Base-by-base conservation (phyloP, 768 basidiomycete species). In the Suillus fuscotomentosus region DNA sequence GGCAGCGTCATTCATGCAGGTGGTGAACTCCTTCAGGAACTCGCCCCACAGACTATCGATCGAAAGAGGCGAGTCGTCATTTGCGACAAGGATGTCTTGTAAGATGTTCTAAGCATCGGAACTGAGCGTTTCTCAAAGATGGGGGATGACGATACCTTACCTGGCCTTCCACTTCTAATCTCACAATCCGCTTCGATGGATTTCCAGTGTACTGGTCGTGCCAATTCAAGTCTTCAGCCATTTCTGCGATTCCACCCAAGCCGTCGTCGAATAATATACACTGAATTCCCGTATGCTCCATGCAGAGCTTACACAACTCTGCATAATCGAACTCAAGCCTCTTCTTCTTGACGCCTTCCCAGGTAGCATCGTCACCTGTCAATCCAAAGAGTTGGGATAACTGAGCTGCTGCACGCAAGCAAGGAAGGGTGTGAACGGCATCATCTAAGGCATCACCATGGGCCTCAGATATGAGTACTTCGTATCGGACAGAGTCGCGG, bases 241-340 rank as follows among this genome's bases (percentile, higher is more conserved):
- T 71, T 36, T 81, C 79, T 14, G 74, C 73, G 2, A 78, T 75
- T 2, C 80, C 81, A 24, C 83, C 83, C 7, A 93, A 75, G 2
- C 90, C 91, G 69, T 93, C 91, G 71, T 92, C 92, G 55, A 94
- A 79, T 36, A 94, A 77, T 62, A 93, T 79, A 64, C 84, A 85
- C 66, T 89, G 85, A 51, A 91, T 90, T n/a, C 80, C 78, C 1
- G 87, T 81, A 7, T 78, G 78, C 54, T 77, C 75, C 73, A 93
- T 83, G 67, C 81, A 88, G 31, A 72, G 66, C 50, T 76, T 70
- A 73, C 90, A 92, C 9, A 93, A 77, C 15, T 84, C 79, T 41
- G 78, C 69, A 68, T 93, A 92, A 39, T 81, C 77, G 17, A 82
- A 64, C 10, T 67, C 68, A 0, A 72, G 71, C 31, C 89, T 78